Evolutionary conservation across 2,329 filamentous ascomycete species (phyloP).

Genomic region (Periconia sp.): DNA sequence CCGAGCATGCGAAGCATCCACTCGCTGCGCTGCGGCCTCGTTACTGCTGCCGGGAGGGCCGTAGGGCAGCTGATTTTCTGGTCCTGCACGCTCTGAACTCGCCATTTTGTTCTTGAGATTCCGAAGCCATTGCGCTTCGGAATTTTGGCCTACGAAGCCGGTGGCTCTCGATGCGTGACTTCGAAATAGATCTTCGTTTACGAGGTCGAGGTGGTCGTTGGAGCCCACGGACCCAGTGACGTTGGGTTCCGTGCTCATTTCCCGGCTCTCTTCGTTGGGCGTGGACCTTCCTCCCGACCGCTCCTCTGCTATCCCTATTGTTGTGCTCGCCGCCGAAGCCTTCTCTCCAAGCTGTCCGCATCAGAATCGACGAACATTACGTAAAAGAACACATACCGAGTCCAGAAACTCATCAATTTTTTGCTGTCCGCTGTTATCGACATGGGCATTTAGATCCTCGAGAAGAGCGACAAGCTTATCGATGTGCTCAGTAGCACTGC

Average conservation of each 20-base stretch:
- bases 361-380: conserved; percentile 11
- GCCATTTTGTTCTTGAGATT: conserved; percentile 4
- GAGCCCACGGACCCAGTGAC: background rate
- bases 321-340: background rate
- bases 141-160: conserved; percentile 18
- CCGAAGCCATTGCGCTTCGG: conserved; percentile 17
- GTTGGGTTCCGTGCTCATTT: conserved; percentile 3
- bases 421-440: conserved; percentile 10
- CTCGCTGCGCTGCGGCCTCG: background rate
- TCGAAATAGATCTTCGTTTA: conserved; percentile 16
- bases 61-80: background rate
- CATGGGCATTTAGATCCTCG: conserved; percentile 15
- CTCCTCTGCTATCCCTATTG: conserved; percentile 3
- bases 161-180: conserved; percentile 13
- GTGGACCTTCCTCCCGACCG: conserved; percentile 2
- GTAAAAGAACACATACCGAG: conserved; percentile 1
- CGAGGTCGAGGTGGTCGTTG: conserved; percentile 10
- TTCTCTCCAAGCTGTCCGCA: background rate
- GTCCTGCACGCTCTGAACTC: conserved; percentile 1
- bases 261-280: conserved; percentile 1
- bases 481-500: conserved; percentile 7
- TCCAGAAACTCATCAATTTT: conserved; percentile 16
- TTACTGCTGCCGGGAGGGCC: background rate
- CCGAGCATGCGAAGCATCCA: background rate
- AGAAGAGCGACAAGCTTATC: conserved; percentile 17